Evolutionary conservation across 1,284 basidiomycete genomes (phyloP), one percentile per base, ranked within the genome.

Genomic region (Cryptococcus wingfieldii): DNA sequence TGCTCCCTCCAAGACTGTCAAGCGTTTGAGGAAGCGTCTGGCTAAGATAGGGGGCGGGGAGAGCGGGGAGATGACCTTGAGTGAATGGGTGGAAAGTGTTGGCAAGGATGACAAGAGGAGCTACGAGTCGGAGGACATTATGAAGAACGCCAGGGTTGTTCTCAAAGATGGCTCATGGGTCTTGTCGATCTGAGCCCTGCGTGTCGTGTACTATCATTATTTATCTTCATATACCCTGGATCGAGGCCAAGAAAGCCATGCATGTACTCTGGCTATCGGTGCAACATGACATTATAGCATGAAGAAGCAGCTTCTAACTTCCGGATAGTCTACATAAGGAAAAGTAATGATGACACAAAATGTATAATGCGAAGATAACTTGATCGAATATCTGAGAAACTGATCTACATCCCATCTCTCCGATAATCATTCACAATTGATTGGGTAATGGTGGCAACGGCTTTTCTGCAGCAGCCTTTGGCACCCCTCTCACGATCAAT

Each of bases 1-100:
- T 7, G n/a, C 23, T 16, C 53, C 51, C 16, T 52, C 58, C 16
- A 76, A 75, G 59, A 67, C 65, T 1, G 44, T 70, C 44, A 76
- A 74, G 51, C 58, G 68, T 16, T 44, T 75, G 28, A 66, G 66
- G 46, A 76, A 76, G 52, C 67, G 69, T 50, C 53, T 72, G 34
- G 46, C 55, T 43, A 72, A 71, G 56, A 48, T 74, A 19, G 65
- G 61, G 46, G 56, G 57, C 28, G 18, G 19, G 16, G 53, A 49
- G 27, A 45, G 57, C 28, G 18, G 19, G 16, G 53, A 49, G 27
- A 45, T 61, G 23, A 51, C 64, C 3, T 49, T 69, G 10, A 52
- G 54, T 8, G 55, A 65, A 37, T 61, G 58, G 60, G 52, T 59
- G 61, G 38, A 65, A n/a, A 47, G 60, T 13, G 53, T 68, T 23